Conservation (phyloP, 306 rosid species). For the Cyamopsis tetragonoloba region DNA sequence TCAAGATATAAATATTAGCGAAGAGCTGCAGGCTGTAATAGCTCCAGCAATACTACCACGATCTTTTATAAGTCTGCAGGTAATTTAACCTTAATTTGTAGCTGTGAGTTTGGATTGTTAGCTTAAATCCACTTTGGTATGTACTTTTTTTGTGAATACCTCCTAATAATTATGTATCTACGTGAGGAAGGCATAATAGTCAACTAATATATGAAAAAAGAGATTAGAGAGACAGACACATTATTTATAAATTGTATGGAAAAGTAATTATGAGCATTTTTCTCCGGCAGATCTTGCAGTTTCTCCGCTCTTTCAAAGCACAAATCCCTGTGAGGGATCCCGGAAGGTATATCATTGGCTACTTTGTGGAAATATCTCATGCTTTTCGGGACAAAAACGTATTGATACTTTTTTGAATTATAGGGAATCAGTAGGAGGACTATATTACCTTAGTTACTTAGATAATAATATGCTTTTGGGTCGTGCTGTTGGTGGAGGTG, state of each 20-base stretch:
- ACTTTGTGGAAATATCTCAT: neutral
- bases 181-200: neutral
- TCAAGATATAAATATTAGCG: conserved; percentile 75
- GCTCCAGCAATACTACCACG: conserved; percentile 93
- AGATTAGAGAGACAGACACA: neutral
- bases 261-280: neutral
- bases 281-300: conserved; percentile 69
- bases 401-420: conserved; percentile 14
- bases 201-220: neutral
- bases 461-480: conserved; percentile 91
- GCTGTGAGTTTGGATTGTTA: neutral
- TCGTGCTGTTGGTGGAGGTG: conserved; percentile 93
- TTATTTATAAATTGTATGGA: neutral
- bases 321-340: conserved; percentile 68
- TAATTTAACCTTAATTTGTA: conserved; percentile 21
- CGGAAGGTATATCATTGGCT: conserved; percentile 51
- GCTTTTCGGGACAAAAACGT: neutral
- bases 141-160: neutral
- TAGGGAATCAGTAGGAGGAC: conserved; percentile 76
- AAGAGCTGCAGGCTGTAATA: conserved; percentile 73
- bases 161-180: neutral
- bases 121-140: neutral
- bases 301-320: conserved; percentile 66
- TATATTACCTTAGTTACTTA: conserved; percentile 84
- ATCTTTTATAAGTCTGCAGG: conserved; percentile 82